Evolutionary conservation across 2,329 filamentous ascomycete genomes (phyloP).

Genomic region (Fusarium buharicum): DNA sequence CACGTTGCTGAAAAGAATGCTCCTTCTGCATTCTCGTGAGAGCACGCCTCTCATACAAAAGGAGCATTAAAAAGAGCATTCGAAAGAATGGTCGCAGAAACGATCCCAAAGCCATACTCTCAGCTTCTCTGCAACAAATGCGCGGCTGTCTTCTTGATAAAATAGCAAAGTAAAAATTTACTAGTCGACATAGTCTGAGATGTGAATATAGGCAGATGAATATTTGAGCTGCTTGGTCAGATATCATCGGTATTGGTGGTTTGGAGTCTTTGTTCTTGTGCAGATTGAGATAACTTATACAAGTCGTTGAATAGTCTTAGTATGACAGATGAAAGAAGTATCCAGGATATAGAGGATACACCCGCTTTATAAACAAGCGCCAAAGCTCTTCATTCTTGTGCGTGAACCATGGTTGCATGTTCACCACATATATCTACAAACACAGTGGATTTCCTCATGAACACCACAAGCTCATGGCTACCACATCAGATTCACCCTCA

Average conservation of each 20-base stretch:
- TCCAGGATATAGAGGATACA: background rate
- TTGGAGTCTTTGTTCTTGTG: conserved; percentile 17
- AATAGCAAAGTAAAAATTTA: background rate
- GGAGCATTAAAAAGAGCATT: conserved; percentile 6
- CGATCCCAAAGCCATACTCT: conserved; percentile 25
- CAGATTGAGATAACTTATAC: background rate
- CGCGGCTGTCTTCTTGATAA: conserved; percentile 5
- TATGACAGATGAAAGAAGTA: background rate
- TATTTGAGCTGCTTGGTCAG: background rate
- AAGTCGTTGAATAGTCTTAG: background rate
- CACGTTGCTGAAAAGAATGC: no score
- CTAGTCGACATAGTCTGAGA: conserved; percentile 2
- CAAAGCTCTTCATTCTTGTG: conserved; percentile 4
- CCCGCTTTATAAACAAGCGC: background rate
- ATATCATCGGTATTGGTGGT: background rate
- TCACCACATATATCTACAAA: conserved; percentile 3
- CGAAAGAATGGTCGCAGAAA: conserved; percentile 28
- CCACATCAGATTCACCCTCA: background rate
- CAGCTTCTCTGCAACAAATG: conserved; percentile 5
- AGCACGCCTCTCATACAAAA: conserved; percentile 9
- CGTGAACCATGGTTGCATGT: conserved; percentile 5
- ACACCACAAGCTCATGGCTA: conserved; percentile 4
- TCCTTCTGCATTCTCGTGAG: conserved; percentile 11
- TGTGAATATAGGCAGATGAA: background rate
- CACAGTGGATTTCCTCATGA: background rate